Evolutionary conservation across 2,329 filamentous ascomycete species (phyloP), one percentile per base, ranked within the genome.

Genomic region (Onygena corvina): DNA sequence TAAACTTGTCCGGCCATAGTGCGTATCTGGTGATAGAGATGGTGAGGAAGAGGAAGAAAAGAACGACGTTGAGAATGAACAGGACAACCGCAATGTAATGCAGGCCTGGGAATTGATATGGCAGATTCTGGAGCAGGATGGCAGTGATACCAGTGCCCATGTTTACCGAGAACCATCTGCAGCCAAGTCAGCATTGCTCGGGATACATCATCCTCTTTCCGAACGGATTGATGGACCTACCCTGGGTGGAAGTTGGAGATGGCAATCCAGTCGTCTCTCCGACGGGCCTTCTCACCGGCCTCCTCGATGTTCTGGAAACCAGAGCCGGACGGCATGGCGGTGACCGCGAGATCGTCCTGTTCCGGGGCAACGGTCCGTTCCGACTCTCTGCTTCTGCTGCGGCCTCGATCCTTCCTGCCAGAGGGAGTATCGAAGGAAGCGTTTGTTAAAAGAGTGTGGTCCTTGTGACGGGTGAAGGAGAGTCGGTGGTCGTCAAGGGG

Each of bases 61-160:
- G 66, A 3, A 70, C 27, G 11, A 76, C 60, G 57, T 84, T 84
- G 14, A 83, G 66, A 3, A 65, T 63, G 58, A 84, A 83, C 60
- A 84, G 75, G 46, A 72, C 58, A 44, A 79, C 73, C 1, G 78
- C 76, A 16, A 83, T 67, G 62, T 74, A 77, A 56, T 75, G 71
- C 0, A 84, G 67, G 71, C 76, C 81, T 6, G 55, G 50, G 1
- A 71, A 70, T 53, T 80, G 73, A 61, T 79, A 84, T 0, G 81
- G 81, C 8, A 84, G 70, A 14, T 75, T 73, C 54, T 76, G 69
- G 14, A 85, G 69, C 16, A 85, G 67, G 33, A 83, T 73, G 1
- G 77, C 76, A 6, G 81, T 76, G 33, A 85, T 77, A 16, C 81
- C 82, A 0, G 81, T 85, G 23, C 81, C 81, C 80, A 85, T 80